Percentiles rank a stretch among this genome's conserved stretches.
These are phyloP conservation scores for Colletotrichum eremochloae DNA, from an alignment of 2,329 filamentous ascomycete species.

Conservation along the genomic window DNA sequence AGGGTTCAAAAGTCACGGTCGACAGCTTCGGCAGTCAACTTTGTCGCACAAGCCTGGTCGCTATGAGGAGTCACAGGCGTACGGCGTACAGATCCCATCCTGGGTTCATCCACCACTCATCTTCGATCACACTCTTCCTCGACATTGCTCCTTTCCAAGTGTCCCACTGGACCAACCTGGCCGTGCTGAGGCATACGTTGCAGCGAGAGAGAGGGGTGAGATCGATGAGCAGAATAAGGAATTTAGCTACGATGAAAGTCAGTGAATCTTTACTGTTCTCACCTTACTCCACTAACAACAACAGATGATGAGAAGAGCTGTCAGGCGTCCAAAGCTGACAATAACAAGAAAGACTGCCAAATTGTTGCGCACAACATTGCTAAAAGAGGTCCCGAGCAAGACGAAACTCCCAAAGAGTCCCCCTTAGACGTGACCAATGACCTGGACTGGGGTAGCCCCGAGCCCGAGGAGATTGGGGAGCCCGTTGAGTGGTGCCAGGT, in stretches of 20 bases:
- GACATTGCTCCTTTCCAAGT: conserved; percentile 45
- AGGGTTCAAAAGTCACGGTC: background rate
- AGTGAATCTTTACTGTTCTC: background rate
- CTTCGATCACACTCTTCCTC: conserved; percentile 47
- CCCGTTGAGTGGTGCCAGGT: conserved; percentile 13
- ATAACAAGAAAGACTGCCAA: background rate
- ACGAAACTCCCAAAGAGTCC: conserved; percentile 21
- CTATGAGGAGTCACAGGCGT: conserved; percentile 45
- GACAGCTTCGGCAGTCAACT: conserved; percentile 24
- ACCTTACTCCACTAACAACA: background rate
- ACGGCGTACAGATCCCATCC: conserved; percentile 20
- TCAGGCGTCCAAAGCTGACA: background rate
- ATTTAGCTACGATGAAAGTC: background rate
- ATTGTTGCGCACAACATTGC: background rate
- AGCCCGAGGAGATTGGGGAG: background rate
- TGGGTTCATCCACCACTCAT: conserved; percentile 41
- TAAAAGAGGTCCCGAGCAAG: background rate
- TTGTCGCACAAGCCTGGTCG: conserved; percentile 41
- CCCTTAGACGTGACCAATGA: background rate
- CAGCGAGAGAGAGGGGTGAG: conserved; percentile 10
- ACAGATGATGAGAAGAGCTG: background rate
- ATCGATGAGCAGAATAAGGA: background rate
- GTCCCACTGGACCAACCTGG: conserved; percentile 45
- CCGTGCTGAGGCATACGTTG: conserved; percentile 29
- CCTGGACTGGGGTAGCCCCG: conserved; percentile 35